These are phyloP conservation scores for Kurtzmaniella natalensis DNA, from an alignment of 1,139 yeast genomes.

Conservation along the genomic window DNA sequence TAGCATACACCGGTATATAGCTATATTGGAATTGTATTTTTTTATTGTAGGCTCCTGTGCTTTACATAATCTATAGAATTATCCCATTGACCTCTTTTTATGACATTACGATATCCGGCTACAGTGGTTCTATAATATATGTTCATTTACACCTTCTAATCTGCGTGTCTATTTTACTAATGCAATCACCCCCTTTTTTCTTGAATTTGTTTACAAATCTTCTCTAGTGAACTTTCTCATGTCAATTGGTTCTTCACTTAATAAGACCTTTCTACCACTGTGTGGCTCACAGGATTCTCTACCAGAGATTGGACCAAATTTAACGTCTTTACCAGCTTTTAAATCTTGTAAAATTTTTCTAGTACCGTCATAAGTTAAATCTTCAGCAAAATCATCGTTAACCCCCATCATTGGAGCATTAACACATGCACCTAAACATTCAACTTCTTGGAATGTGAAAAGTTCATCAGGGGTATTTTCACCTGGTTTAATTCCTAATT, in stretches of 20 bases:
- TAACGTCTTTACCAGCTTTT: constrained; percentile 57
- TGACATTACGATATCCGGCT: too few species aligned
- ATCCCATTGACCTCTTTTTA: too few species aligned
- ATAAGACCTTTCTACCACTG: constrained; percentile 64
- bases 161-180: not conserved
- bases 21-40: too few species aligned
- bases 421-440: constrained; percentile 90
- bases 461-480: constrained; percentile 73
- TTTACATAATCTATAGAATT: too few species aligned
- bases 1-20: too few species aligned
- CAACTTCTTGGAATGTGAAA: constrained; percentile 84
- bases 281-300: constrained; percentile 76
- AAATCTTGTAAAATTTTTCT: constrained; percentile 59
- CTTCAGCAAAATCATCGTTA: constrained; percentile 82
- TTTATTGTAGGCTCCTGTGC: too few species aligned
- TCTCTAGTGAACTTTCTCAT: constrained; percentile 48
- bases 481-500: constrained; percentile 68
- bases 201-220: constrained; percentile 29
- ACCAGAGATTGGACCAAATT: constrained; percentile 66
- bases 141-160: not conserved
- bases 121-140: too few species aligned
- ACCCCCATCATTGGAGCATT: constrained; percentile 88
- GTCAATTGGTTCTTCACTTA: constrained; percentile 60
- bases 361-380: constrained; percentile 67
- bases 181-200: constrained; percentile 1